These are phyloP conservation scores for Spinellus fusiger DNA, from an alignment of 192 early-diverging fungal genomes.

Conservation along the genomic window DNA sequence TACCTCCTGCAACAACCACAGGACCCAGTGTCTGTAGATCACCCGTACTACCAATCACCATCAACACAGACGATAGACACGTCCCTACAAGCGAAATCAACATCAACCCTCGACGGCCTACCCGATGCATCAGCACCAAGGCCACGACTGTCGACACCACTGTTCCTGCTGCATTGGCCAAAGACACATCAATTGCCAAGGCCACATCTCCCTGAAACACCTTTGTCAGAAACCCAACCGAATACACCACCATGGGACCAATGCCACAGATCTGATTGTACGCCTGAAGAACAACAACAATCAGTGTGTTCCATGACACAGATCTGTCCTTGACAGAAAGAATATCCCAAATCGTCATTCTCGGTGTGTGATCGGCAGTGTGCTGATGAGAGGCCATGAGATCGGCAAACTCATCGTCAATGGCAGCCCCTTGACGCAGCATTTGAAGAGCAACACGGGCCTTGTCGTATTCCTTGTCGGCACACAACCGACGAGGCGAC, in stretches of 20 bases:
- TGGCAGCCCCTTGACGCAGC: constrained; percentile 50
- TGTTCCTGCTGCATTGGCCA: constrained; percentile 57
- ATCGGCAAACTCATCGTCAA: constrained; percentile 59
- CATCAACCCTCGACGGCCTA: constrained; percentile 68
- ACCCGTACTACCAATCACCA: constrained; percentile 48
- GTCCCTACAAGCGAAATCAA: constrained; percentile 59
- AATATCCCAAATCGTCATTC: constrained; percentile 11
- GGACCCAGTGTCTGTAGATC: constrained; percentile 41
- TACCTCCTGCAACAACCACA: constrained; percentile 54
- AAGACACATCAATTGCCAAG: constrained; percentile 50
- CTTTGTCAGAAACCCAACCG: constrained; percentile 68
- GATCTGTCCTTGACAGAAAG: constrained; percentile 10
- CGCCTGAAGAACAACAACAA: constrained; percentile 65
- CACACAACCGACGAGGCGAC: constrained; percentile 64
- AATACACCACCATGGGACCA: constrained; percentile 81
- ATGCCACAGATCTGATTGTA: constrained; percentile 84
- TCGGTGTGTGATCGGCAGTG: constrained; percentile 3
- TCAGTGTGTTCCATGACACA: constrained; percentile 50
- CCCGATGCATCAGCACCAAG: constrained; percentile 51
- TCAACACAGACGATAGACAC: constrained; percentile 52
- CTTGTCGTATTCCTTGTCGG: constrained; percentile 55
- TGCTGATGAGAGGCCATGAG: constrained; percentile 46
- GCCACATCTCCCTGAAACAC: constrained; percentile 41
- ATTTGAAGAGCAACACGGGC: constrained; percentile 50
- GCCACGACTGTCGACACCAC: constrained; percentile 55